phyloP scores from a whole-genome alignment of 2,329 filamentous ascomycete genomes.

The Fusarium setosum region DNA sequence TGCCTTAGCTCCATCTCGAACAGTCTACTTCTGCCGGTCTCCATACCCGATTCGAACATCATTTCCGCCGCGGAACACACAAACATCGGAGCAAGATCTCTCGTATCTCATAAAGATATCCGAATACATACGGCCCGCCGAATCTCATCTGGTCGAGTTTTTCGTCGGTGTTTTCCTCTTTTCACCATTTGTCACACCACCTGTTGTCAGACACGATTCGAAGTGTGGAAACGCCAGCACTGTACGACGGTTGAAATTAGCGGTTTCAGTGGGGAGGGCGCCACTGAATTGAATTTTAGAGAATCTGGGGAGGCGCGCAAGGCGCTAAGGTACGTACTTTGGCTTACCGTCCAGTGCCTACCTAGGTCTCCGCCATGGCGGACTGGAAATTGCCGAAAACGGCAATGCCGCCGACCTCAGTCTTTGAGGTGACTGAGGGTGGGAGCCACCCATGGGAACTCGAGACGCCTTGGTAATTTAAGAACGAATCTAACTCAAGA shows the following conservation, averaged over 20 bases:
- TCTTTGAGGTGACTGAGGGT: too few relatives aligned
- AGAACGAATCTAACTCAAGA: background rate
- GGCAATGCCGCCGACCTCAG: conserved; percentile 8
- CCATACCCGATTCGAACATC: background rate
- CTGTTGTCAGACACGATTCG: background rate
- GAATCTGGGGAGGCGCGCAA: conserved; percentile 15
- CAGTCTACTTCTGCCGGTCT: background rate
- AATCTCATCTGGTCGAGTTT: conserved; percentile 2
- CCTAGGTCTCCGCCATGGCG: background rate
- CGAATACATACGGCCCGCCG: background rate
- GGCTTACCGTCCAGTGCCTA: background rate
- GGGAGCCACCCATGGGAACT: too few relatives aligned
- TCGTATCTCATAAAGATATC: background rate
- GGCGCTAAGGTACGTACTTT: background rate
- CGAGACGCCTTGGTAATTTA: too few relatives aligned
- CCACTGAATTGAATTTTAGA: conserved; percentile 16
- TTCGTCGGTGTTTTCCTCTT: background rate
- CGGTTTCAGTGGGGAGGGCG: conserved; percentile 3
- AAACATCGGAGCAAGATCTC: background rate
- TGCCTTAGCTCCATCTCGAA: background rate
- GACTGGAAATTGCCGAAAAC: conserved; percentile 16
- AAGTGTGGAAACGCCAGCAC: background rate
- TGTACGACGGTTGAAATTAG: background rate
- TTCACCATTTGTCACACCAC: conserved; percentile 1
- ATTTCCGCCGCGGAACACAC: background rate